These are phyloP conservation scores for Trametes sp. DNA, from an alignment of 1,284 basidiomycete genomes.

Conservation along the genomic window DNA sequence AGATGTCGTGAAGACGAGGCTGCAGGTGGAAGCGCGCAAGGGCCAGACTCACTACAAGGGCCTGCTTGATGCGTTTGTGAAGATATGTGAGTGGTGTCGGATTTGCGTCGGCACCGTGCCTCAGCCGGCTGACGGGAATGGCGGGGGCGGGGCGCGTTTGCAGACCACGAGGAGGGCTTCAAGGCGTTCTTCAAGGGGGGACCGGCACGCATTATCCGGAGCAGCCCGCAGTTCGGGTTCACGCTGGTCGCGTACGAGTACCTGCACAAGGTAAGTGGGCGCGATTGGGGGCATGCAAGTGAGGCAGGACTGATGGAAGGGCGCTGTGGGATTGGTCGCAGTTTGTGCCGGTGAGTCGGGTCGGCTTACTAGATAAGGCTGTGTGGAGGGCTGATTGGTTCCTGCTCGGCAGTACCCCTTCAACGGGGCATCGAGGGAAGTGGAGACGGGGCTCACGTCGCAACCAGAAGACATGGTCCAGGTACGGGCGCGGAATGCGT, in stretches of 20 bases:
- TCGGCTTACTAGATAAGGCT: slow-evolving; percentile 30
- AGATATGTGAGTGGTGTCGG: slow-evolving; percentile 74
- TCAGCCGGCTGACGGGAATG: slow-evolving; percentile 5
- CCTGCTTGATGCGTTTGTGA: slow-evolving; percentile 87
- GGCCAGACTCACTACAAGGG: slow-evolving; percentile 96
- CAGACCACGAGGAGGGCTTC: slow-evolving; percentile 88
- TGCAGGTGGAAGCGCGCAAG: slow-evolving; percentile 95
- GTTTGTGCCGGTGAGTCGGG: slow-evolving; percentile 72
- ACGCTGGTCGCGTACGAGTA: slow-evolving; percentile 92
- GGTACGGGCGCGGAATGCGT: slow-evolving; percentile 91
- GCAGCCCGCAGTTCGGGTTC: slow-evolving; percentile 91
- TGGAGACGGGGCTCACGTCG: slow-evolving; percentile 75
- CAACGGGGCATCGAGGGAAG: slow-evolving; percentile 66
- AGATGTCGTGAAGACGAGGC: slow-evolving; percentile 99
- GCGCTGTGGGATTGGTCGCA: slow-evolving; percentile 39
- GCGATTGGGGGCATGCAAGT: slow-evolving; percentile 19
- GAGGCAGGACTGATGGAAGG: slow-evolving; percentile 21
- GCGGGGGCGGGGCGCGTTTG: slow-evolving; percentile 6
- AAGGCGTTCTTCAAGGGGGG: slow-evolving; percentile 96
- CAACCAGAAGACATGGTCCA: slow-evolving; percentile 85
- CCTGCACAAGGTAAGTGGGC: slow-evolving; percentile 64
- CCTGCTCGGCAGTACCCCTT: slow-evolving; percentile 71
- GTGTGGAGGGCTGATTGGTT: slow-evolving; percentile 35
- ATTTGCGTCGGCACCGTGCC: neutral
- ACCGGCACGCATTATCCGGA: slow-evolving; percentile 88